Evolutionary conservation across 2,329 filamentous ascomycete species (phyloP).

Genomic region (Emydomyces testavorans): DNA sequence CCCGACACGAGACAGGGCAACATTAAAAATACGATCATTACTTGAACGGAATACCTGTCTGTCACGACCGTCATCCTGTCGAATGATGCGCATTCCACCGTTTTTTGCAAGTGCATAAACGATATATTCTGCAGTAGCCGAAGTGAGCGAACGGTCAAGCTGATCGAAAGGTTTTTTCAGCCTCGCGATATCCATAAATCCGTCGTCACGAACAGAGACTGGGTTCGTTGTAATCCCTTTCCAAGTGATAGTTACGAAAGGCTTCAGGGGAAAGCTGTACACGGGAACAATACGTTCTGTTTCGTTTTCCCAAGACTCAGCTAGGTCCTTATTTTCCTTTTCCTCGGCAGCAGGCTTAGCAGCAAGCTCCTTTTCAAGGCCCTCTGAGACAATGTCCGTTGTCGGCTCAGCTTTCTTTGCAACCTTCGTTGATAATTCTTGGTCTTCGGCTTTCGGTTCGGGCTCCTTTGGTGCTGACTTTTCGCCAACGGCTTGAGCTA

Average conservation of each 20-base stretch:
- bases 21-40: slow-evolving; percentile 89
- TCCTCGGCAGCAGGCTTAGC: slow-evolving; percentile 41
- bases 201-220: slow-evolving; percentile 60
- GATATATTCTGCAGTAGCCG: slow-evolving; percentile 82
- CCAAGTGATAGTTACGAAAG: slow-evolving; percentile 82
- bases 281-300: slow-evolving; percentile 59
- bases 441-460: slow-evolving; percentile 25
- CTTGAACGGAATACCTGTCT: slow-evolving; percentile 84
- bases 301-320: slow-evolving; percentile 46
- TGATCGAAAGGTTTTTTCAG: slow-evolving; percentile 98
- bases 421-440: slow-evolving; percentile 22
- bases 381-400: neutral
- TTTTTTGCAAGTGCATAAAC: slow-evolving; percentile 89
- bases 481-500: slow-evolving; percentile 48
- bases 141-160: slow-evolving; percentile 83
- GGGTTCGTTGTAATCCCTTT: slow-evolving; percentile 37
- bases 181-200: slow-evolving; percentile 82
- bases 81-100: slow-evolving; percentile 82
- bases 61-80: slow-evolving; percentile 85
- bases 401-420: slow-evolving; percentile 23
- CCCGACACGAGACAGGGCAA: slow-evolving; percentile 64
- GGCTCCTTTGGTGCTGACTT: slow-evolving; percentile 31
- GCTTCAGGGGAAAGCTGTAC: slow-evolving; percentile 92
- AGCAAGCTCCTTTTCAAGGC: slow-evolving; percentile 21
- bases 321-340: slow-evolving; percentile 11